Evolutionary conservation across 225 moss, liverwort and hornwort species (phyloP), one percentile per base, ranked within the genome.

Genomic region (Anthoceros angustus): DNA sequence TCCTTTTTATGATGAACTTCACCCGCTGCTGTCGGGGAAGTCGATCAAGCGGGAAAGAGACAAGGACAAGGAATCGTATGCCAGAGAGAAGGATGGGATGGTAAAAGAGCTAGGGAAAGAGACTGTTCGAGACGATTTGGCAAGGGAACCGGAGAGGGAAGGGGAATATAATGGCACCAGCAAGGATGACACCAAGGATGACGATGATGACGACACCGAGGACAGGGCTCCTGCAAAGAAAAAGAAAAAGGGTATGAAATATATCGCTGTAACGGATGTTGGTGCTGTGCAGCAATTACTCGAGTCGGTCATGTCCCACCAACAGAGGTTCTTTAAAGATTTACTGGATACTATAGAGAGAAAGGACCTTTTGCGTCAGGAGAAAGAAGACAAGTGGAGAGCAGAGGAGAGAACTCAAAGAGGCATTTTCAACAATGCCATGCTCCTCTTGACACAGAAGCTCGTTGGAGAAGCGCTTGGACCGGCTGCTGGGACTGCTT

Each of bases 1-100:
- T 67, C 93, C 89, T 4, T 89, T 93, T 75, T 93, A 82, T 64
- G 84, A 87, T 46, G 93, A 93, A 46, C 86, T 93, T 4, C 89
- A 89, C 25, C 86, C 78, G 7, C 75, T 93, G 20, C 76, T 93
- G 46, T 93, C 87, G 24, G 87, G 87, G n/a, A 93, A 93, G 75
- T 82, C 89, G 49, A 69, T 89, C 74, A 89, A 93, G 64, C 77
- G 87, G 39, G 82, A 83, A 49, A 66, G 83, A 32, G 83, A 86
- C 50, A 79, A 75, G 66, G 92, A 92, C 10, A 80, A 80, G 69
- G 81, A 81, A 25, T 43, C 65, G 7, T 71, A 71, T 26, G 66
- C 43, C 6, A 70, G 71, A 15, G 70, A 64, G 5, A 77, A 74
- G 64, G 80, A 81, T 43, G 68, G 63, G 20, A 9, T 45, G 24